These are phyloP conservation scores for Aspergillus hancockii DNA, from an alignment of 495 filamentous ascomycete species.

Conservation along the genomic window DNA sequence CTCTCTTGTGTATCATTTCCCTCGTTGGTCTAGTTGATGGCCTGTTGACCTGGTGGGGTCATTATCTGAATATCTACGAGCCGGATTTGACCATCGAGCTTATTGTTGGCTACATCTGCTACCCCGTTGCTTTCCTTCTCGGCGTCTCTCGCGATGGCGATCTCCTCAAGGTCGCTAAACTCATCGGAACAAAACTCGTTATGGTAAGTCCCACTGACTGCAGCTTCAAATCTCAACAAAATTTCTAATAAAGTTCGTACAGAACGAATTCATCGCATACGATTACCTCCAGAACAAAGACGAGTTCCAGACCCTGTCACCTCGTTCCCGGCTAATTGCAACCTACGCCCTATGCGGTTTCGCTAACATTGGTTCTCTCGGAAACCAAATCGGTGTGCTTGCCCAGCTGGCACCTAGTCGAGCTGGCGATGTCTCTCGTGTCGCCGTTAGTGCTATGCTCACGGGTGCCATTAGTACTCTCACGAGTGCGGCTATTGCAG, in stretches of 20 bases:
- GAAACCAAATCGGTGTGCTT: slow-evolving; percentile 84
- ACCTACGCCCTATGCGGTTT: slow-evolving; percentile 76
- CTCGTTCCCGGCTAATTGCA: slow-evolving; percentile 71
- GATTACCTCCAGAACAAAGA: slow-evolving; percentile 45
- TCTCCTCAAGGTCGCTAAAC: slow-evolving; percentile 69
- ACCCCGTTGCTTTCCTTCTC: slow-evolving; percentile 80
- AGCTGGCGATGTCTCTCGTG: slow-evolving; percentile 69
- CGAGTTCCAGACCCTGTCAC: slow-evolving; percentile 55
- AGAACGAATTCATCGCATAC: slow-evolving; percentile 70
- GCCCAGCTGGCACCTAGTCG: slow-evolving; percentile 76
- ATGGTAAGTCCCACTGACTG: slow-evolving; percentile 42
- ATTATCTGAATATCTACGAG: slow-evolving; percentile 72
- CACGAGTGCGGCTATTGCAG: slow-evolving; percentile 79
- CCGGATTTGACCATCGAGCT: slow-evolving; percentile 71
- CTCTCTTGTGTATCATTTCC: slow-evolving; percentile 82
- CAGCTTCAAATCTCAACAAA: slow-evolving; percentile 6
- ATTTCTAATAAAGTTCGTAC: slow-evolving; percentile 8
- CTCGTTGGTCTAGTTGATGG: slow-evolving; percentile 75
- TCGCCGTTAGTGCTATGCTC: slow-evolving; percentile 76
- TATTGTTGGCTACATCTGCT: slow-evolving; percentile 81
- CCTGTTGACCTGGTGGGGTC: slow-evolving; percentile 86
- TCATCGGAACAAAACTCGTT: slow-evolving; percentile 84
- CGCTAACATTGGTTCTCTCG: slow-evolving; percentile 78
- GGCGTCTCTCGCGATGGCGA: slow-evolving; percentile 75
- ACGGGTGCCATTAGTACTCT: slow-evolving; percentile 78